Base-by-base conservation (phyloP, 495 filamentous ascomycete species). In the Podospora comata region DNA sequence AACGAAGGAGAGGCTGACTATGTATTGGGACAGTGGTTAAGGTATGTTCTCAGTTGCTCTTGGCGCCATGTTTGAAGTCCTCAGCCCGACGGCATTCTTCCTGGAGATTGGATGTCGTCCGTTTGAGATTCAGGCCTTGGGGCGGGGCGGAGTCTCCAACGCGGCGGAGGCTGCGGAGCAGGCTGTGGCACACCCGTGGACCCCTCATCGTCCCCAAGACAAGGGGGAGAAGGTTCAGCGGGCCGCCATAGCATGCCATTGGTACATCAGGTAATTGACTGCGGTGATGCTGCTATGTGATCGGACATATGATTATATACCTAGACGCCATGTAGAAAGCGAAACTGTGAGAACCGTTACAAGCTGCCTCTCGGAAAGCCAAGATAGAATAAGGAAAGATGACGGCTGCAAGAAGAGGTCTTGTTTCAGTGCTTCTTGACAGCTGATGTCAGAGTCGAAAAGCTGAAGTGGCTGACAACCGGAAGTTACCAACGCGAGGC, bases 41-140 rank as follows among this genome's bases (percentile, higher is more conserved):
- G 39, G n/a, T 26, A 58, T 20, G 55, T 19, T 20, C 23, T 58
- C 55, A 6, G 55, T 58, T 20, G 55, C 55, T 26, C 55, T 58
- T 26, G 23, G 55, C 55, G 55, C 55, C 55, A 58, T 58, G 55
- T 20, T 15, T 20, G 23, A 58, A 56, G 55, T 58, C 55, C 23
- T 58, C 55, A 58, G 55, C 55, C 55, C 55, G 55, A 58, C 55
- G 55, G 55, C 55, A 2, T 58, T 58, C 55, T 58, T 58, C 55
- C 55, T 20, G 23, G 55, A 58, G 55, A 58, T 58, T 58, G 55
- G 55, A 58, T 58, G 55, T 58, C 55, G 55, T 58, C 18, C 19
- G 55, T 58, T 48, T 48, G 39, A 11, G 39, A 48, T 48, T 48
- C 55, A 58, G 55, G n/a, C 55, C 55, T 7, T 19, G 55, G n/a